These are phyloP conservation scores for Smallanthus sonchifolius DNA, from an alignment of 129 eudicot species.

Conservation along the genomic window DNA sequence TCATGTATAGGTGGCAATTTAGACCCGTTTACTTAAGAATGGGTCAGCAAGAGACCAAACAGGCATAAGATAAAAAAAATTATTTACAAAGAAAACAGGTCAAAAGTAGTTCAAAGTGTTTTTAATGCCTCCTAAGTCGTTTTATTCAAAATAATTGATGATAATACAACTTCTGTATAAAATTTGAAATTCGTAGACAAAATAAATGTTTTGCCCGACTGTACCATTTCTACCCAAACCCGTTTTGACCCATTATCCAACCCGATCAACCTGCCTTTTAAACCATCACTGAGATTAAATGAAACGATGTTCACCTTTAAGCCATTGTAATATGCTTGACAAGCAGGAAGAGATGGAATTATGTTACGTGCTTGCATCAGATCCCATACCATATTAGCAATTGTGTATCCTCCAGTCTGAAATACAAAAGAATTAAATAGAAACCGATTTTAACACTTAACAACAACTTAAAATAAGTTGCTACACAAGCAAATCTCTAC, in stretches of 20 bases:
- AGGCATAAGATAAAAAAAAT: background rate
- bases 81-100: background rate
- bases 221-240: background rate
- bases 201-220: too few species aligned
- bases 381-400: constrained; percentile 90
- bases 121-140: background rate
- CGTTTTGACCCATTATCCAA: background rate
- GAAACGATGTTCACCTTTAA: constrained; percentile 48
- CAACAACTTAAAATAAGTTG: background rate
- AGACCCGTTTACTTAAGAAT: background rate
- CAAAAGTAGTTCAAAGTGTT: background rate
- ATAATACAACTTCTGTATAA: background rate
- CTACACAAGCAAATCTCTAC: background rate
- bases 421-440: background rate
- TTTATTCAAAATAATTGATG: background rate
- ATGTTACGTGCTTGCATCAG: constrained; percentile 62
- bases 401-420: constrained; percentile 76
- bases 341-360: constrained; percentile 62
- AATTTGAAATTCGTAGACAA: background rate
- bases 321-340: constrained; percentile 71
- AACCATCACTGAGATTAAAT: background rate
- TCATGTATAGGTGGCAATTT: background rate
- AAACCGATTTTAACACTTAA: background rate
- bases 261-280: background rate
- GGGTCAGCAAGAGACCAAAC: background rate